Conservation (phyloP, 2,329 filamentous ascomycete species). For the Colletotrichum zoysiae region DNA sequence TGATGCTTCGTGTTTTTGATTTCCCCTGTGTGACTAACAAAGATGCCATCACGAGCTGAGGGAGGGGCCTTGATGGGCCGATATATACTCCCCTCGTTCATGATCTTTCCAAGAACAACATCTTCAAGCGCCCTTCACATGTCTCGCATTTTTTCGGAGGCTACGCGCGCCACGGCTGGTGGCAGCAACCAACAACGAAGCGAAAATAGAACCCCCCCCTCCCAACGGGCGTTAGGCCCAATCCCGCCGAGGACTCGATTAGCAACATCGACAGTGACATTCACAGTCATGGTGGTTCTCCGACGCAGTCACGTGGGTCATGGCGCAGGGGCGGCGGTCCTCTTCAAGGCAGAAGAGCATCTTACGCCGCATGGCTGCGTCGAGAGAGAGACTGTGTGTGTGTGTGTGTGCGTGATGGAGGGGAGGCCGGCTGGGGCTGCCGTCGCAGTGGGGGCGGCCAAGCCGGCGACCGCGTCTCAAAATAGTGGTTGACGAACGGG, state of each 20-base stretch:
- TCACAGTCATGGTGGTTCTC: not conserved
- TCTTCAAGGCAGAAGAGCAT: not conserved
- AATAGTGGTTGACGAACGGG: constrained; percentile 25
- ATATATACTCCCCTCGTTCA: constrained; percentile 23
- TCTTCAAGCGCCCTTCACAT: constrained; percentile 23
- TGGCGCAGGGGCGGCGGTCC: not conserved
- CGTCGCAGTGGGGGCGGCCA: constrained; percentile 22
- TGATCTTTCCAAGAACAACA: constrained; percentile 15
- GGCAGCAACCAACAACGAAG: not conserved
- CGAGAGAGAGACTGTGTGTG: too few species aligned
- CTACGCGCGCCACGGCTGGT: not conserved
- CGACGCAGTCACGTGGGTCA: constrained; percentile 14
- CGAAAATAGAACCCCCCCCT: constrained; percentile 23
- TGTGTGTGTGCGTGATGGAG: too few species aligned
- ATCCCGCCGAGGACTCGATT: not conserved
- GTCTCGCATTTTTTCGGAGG: not conserved
- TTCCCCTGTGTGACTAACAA: not conserved
- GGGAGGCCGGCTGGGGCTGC: not conserved
- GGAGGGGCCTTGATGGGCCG: constrained; percentile 17
- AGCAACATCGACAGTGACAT: constrained; percentile 5
- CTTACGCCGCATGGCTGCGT: not conserved
- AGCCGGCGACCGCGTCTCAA: constrained; percentile 27
- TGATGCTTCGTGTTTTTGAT: constrained; percentile 12
- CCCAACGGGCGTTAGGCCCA: constrained; percentile 1
- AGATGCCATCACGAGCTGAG: constrained; percentile 27